A percentile compares a stretch with the other conserved stretches of the same genome.
phyloP scores from a whole-genome alignment of 192 early-diverging fungal species.

The Coemansia sp. region DNA sequence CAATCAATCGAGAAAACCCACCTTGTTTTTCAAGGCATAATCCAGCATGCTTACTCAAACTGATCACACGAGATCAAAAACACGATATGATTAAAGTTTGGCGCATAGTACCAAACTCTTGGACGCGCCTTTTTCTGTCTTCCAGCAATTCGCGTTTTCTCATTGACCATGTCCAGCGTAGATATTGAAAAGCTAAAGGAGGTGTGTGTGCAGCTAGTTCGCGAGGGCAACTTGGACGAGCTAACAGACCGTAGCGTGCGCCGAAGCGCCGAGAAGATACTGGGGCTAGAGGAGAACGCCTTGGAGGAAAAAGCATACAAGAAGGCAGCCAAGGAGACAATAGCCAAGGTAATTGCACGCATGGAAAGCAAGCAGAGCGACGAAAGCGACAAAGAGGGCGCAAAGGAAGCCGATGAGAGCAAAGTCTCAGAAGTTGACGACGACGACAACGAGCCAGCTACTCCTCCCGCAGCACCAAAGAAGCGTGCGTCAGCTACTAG shows the following conservation, averaged over 20 bases:
- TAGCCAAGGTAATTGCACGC: conserved; percentile 1
- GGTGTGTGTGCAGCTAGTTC: conserved; percentile 25
- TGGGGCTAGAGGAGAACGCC: conserved; percentile 24
- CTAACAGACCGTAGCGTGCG: conserved; percentile 39
- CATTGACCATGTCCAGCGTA: conserved; percentile 11
- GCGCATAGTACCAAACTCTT: neutral
- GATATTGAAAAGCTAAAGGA: conserved; percentile 16
- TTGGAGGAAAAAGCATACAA: conserved; percentile 38
- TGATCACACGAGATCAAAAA: neutral
- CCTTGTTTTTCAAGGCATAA: neutral
- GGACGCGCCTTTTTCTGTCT: neutral
- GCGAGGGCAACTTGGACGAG: conserved; percentile 31
- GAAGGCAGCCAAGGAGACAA: conserved; percentile 22
- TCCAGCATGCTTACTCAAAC: neutral
- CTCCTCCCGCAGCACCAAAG: neutral
- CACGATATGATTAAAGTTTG: neutral
- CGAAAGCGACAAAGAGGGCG: neutral
- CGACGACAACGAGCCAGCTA: conserved; percentile 6
- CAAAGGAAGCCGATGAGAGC: neutral
- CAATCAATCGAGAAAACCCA: no score
- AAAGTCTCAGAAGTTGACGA: conserved; percentile 19
- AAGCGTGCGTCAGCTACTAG: conserved; percentile 5
- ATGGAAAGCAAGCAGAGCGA: conserved; percentile 4
- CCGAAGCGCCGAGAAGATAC: conserved; percentile 21
- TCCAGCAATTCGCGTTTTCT: neutral